Conservation (phyloP, 306 rosid species). For the Nissolia schottii region DNA sequence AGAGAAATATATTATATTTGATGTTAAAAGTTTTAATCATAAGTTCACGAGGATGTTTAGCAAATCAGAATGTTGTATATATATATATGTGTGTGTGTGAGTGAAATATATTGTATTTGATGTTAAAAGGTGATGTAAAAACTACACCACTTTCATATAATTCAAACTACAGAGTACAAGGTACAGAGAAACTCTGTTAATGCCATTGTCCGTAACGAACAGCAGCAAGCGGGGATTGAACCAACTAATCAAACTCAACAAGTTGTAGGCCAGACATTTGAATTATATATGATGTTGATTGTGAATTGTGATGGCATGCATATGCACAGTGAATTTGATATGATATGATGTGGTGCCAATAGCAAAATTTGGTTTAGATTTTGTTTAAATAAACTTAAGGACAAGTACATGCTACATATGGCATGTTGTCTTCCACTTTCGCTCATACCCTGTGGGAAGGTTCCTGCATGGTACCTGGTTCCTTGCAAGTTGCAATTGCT, state of each 20-base stretch:
- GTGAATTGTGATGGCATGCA: conserved; percentile 28
- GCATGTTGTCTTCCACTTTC: background rate
- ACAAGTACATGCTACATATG: conserved; percentile 37
- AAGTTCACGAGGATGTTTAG: background rate
- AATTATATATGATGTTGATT: conserved; percentile 43
- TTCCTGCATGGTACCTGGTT: conserved; percentile 53
- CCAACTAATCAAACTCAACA: background rate
- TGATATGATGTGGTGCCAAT: conserved; percentile 11
- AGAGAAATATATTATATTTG: too few relatives aligned
- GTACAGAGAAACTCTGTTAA: background rate
- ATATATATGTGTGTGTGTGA: too few relatives aligned
- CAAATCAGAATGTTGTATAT: too few relatives aligned
- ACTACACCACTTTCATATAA: too few relatives aligned
- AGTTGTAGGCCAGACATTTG: background rate
- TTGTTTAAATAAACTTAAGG: conserved; percentile 11
- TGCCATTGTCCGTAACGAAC: conserved; percentile 1
- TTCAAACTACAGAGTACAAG: background rate
- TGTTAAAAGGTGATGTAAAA: too few relatives aligned
- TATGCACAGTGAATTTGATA: too few relatives aligned
- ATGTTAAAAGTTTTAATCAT: too few relatives aligned
- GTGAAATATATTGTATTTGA: too few relatives aligned
- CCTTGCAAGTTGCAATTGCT: too few relatives aligned
- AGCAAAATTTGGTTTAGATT: conserved; percentile 7
- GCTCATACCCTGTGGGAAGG: conserved; percentile 29
- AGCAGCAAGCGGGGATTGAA: background rate